Evolutionary conservation across 2,329 filamentous ascomycete species (phyloP).

Genomic region (Dryadomyces quercivorus): DNA sequence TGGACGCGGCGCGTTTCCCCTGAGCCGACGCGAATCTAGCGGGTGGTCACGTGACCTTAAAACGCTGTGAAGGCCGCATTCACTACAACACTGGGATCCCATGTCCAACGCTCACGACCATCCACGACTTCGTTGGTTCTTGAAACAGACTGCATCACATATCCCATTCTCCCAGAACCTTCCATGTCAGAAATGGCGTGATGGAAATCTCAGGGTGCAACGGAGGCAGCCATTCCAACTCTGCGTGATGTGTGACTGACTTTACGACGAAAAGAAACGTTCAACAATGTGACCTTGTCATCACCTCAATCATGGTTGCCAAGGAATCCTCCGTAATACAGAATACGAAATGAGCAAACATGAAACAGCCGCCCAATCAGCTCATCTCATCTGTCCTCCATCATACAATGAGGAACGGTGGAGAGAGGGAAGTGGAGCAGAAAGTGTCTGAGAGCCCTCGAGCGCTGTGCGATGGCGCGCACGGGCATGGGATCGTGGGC

Average conservation of each 20-base stretch:
- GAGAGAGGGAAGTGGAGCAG: not conserved
- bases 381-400: not conserved
- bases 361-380: not conserved
- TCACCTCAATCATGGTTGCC: not conserved
- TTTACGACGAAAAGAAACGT: not conserved
- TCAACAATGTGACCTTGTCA: not conserved
- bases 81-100: too few relatives aligned
- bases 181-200: too few relatives aligned
- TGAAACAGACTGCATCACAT: too few relatives aligned
- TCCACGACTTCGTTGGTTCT: too few relatives aligned
- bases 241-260: not conserved
- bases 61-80: not conserved
- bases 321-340: not conserved
- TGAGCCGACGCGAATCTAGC: not conserved
- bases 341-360: not conserved
- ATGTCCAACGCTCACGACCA: too few relatives aligned
- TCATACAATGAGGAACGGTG: too few relatives aligned
- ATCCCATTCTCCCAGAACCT: too few relatives aligned
- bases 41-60: not conserved
- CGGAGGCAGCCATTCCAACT: too few relatives aligned
- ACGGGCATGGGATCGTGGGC: not conserved
- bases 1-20: not conserved
- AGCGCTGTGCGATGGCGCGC: not conserved
- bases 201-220: too few relatives aligned
- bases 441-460: constrained; percentile 1